These are phyloP conservation scores for Leucoagaricus sp. DNA, from an alignment of 1,284 basidiomycete species.

Conservation along the genomic window DNA sequence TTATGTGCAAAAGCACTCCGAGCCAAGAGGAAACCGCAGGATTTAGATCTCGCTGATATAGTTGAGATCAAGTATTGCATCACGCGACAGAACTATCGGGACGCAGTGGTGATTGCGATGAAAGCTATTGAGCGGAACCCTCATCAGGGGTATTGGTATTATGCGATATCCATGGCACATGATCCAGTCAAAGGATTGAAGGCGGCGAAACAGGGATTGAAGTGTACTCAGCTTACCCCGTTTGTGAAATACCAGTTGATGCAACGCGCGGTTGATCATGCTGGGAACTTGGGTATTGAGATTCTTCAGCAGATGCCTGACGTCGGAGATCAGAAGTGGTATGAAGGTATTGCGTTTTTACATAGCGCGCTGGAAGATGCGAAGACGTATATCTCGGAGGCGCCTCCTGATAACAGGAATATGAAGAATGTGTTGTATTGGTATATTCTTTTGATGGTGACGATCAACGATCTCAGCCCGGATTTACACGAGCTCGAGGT, in stretches of 20 bases:
- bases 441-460: constrained; percentile 54
- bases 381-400: constrained; percentile 51
- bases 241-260: constrained; percentile 54
- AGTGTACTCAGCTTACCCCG: constrained; percentile 45
- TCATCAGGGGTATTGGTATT: constrained; percentile 57
- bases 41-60: constrained; percentile 56
- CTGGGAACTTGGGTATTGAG: constrained; percentile 51
- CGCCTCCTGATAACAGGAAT: constrained; percentile 61
- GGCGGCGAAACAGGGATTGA: constrained; percentile 58
- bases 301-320: constrained; percentile 44
- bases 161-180: constrained; percentile 47
- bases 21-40: constrained; percentile 33
- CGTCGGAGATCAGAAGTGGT: constrained; percentile 46
- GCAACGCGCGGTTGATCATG: constrained; percentile 59
- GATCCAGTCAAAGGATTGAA: constrained; percentile 38
- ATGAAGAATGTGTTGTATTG: constrained; percentile 59
- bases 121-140: constrained; percentile 52
- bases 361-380: constrained; percentile 58
- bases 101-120: constrained; percentile 45
- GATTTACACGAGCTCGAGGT: constrained; percentile 54
- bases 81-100: constrained; percentile 43
- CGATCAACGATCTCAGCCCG: constrained; percentile 47
- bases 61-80: constrained; percentile 60
- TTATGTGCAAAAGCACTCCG: constrained; percentile 54
- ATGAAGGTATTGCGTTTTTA: constrained; percentile 60